These are phyloP conservation scores for Zasmidium angulare DNA, from an alignment of 2,329 filamentous ascomycete genomes.

Conservation along the genomic window DNA sequence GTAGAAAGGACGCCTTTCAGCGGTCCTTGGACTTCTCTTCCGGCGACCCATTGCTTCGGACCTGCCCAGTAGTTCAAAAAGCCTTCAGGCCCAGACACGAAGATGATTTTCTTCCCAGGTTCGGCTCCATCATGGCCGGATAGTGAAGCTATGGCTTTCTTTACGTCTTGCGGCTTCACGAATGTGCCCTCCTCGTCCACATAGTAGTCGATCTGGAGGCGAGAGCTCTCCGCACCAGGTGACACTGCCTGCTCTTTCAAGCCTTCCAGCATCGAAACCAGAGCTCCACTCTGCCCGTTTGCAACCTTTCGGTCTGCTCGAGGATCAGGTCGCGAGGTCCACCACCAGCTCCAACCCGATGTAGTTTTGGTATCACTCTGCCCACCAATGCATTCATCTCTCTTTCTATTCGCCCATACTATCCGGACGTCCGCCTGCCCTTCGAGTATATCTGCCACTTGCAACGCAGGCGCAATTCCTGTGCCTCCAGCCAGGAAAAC, in stretches of 20 bases:
- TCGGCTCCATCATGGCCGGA: constrained; percentile 31
- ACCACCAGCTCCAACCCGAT: constrained; percentile 19
- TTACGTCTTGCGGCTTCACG: constrained; percentile 51
- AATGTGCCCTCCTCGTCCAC: constrained; percentile 76
- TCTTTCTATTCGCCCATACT: constrained; percentile 75
- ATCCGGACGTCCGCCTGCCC: constrained; percentile 59
- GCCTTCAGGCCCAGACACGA: constrained; percentile 87
- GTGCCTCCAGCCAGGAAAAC: constrained; percentile 91
- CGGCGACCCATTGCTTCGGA: constrained; percentile 71
- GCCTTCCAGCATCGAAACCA: constrained; percentile 63
- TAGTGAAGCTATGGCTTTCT: constrained; percentile 23
- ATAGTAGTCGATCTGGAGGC: constrained; percentile 68
- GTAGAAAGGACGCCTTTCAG: constrained; percentile 67
- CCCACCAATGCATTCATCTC: constrained; percentile 65
- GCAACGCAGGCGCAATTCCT: constrained; percentile 85
- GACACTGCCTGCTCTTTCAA: constrained; percentile 48
- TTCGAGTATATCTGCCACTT: constrained; percentile 65
- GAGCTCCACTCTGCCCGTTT: constrained; percentile 42
- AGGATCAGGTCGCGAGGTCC: constrained; percentile 7
- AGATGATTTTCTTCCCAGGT: constrained; percentile 61
- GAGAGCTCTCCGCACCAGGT: constrained; percentile 29
- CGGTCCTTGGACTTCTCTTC: constrained; percentile 71
- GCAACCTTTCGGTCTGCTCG: constrained; percentile 1
- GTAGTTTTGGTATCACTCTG: constrained; percentile 48
- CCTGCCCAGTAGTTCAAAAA: constrained; percentile 82